Evolutionary conservation across 371 early-diverging fungal genomes (phyloP), one percentile per base, ranked within the genome.

Genomic region (Coemansia sp.): DNA sequence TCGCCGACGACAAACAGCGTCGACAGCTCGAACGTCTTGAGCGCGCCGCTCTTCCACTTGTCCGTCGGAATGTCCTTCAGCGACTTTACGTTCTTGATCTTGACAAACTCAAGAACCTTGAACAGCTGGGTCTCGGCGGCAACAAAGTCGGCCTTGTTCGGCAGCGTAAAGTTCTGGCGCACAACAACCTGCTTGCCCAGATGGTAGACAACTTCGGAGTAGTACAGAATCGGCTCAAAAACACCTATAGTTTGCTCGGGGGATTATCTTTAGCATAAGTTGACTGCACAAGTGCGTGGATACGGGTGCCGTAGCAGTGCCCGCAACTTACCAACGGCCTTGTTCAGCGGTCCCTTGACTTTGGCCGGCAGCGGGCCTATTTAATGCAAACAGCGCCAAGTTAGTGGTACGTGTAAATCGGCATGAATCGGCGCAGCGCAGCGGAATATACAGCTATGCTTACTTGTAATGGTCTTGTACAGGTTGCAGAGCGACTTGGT

Each of bases 11-110:
- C 62, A 55, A 79, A 79, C 50, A 79, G 61, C 35, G 75, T 40
- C 54, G 70, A 64, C 5, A 80, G 77, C 69, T 79, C 79, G 38
- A 77, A 76, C n/a, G 79, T 60, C 64, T 80, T 67, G 63, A 80
- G 39, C 31, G 80, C 78, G 13, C 80, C 80, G 45, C 52, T 70
- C 70, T 65, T 70, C 67, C 77, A 62, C 59, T 76, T 63, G 45
- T 50, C 67, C 5, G 54, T 6, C 13, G 74, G 63, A 45, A 62
- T 63, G 43, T 77, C 72, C 67, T 67, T 77, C 56, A 76, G 20
- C 16, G 73, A 58, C 63, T 78, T 71, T 57, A 68, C n/a, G 57
- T 80, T 77, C 55, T 52, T 59, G 57, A 61, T 31, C 55, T 62
- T 65, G 49, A 76, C 68, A 20, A 54, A 67, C 42, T 79, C 70